These are phyloP conservation scores for Aeminium ludgeri DNA, from an alignment of 495 filamentous ascomycete genomes.

Conservation along the genomic window DNA sequence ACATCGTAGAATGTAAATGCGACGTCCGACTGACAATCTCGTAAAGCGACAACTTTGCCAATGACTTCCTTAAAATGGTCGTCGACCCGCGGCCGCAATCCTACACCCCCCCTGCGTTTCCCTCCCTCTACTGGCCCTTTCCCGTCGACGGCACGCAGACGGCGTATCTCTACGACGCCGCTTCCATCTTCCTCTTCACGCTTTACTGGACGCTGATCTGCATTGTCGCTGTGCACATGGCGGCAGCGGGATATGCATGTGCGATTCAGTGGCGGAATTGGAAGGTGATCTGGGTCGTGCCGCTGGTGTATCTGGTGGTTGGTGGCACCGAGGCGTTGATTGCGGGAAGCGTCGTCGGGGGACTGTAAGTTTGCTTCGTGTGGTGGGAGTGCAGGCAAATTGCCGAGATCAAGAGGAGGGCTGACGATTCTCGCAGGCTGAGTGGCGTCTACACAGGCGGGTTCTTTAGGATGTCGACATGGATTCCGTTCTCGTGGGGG, in stretches of 20 bases:
- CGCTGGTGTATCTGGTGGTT: conserved; percentile 54
- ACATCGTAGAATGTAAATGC: no score
- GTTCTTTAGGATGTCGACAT: conserved; percentile 87
- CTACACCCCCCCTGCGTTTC: conserved; percentile 63
- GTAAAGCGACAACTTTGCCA: background rate
- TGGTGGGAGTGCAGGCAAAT: no score
- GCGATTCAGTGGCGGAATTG: conserved; percentile 48
- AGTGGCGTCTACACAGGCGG: conserved; percentile 77
- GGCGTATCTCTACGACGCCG: conserved; percentile 57
- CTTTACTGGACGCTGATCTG: conserved; percentile 72
- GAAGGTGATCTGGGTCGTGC: conserved; percentile 61
- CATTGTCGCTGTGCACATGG: conserved; percentile 48
- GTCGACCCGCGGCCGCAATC: conserved; percentile 40
- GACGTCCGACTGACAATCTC: no score
- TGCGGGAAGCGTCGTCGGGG: conserved; percentile 75
- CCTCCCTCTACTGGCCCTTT: conserved; percentile 71
- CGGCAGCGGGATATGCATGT: conserved; percentile 55
- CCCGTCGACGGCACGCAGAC: conserved; percentile 32
- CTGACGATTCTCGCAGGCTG: conserved; percentile 38
- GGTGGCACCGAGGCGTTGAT: conserved; percentile 68
- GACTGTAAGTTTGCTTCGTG: conserved; percentile 52
- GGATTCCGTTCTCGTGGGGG: conserved; percentile 93
- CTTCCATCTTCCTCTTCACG: conserved; percentile 84
- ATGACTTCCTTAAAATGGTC: conserved; percentile 13
- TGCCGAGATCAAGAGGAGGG: no score